Percentiles rank a stretch among this genome's conserved stretches.
Conservation (phyloP, 2,329 filamentous ascomycete species). For the Diplocarpon rosae region DNA sequence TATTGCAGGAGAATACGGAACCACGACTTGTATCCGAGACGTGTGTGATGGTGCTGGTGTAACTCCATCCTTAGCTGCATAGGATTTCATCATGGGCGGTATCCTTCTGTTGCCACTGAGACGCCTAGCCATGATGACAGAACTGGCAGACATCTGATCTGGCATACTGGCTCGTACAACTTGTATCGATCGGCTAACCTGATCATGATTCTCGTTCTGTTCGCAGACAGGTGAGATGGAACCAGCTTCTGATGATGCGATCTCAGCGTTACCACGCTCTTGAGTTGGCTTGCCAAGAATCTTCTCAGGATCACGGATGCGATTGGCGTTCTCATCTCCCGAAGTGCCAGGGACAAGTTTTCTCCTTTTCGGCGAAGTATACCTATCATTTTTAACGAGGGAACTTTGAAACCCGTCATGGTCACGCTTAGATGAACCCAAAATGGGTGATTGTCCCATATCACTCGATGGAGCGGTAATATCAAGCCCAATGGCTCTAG, state of each 20-base stretch:
- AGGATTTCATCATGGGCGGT: no score
- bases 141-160: no score
- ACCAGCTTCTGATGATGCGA: not conserved
- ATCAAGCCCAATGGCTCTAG: not conserved
- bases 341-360: not conserved
- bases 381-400: no score
- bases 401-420: not conserved
- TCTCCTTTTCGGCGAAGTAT: not conserved
- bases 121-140: no score
- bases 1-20: not conserved
- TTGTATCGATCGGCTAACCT: no score
- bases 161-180: no score
- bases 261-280: not conserved
- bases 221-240: not conserved
- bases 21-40: not conserved
- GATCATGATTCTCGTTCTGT: not conserved
- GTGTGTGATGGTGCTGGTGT: not conserved
- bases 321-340: not conserved
- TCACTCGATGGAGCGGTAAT: not conserved
- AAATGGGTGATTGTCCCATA: no score
- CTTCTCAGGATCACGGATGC: not conserved
- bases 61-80: no score
- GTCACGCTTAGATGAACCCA: not conserved
- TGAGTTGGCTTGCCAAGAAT: not conserved
- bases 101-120: no score